Evolutionary conservation across 169 alveolate genomes (phyloP).

Genomic region (Babesia caballi): DNA sequence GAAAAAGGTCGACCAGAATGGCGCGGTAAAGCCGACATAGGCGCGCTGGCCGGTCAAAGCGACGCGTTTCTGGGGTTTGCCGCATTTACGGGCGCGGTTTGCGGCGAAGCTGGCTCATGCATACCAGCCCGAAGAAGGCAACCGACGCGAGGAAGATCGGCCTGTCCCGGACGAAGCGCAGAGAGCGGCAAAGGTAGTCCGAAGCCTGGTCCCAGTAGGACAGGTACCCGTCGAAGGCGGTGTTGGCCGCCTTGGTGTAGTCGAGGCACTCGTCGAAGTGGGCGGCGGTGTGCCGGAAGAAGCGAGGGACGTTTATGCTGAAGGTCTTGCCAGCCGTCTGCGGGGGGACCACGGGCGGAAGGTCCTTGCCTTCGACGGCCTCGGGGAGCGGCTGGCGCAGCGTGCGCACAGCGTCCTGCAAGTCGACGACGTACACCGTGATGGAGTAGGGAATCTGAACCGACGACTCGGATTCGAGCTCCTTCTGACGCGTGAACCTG

Average conservation of each 20-base stretch:
- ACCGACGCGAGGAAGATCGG: conserved; percentile 7
- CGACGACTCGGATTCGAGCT: background rate
- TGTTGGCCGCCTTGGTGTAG: conserved; percentile 2
- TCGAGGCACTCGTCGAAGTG: background rate
- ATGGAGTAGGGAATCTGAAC: conserved; percentile 34
- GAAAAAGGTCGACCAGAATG: background rate
- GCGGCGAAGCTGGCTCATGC: background rate
- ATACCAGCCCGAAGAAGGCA: background rate
- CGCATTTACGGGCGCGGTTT: too few relatives aligned
- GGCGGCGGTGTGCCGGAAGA: background rate
- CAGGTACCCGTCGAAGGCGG: background rate
- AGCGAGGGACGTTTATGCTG: conserved; percentile 16
- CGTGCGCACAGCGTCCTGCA: conserved; percentile 18
- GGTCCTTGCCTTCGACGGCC: conserved; percentile 2
- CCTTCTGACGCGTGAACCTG: conserved; percentile 12
- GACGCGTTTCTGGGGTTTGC: background rate
- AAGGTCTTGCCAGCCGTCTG: background rate
- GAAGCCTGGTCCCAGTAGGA: background rate
- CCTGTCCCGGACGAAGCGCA: background rate
- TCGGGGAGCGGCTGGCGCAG: conserved; percentile 32
- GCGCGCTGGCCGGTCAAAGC: background rate
- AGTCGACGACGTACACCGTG: conserved; percentile 17
- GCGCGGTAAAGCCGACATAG: too few relatives aligned
- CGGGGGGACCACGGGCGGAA: background rate
- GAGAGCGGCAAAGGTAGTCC: background rate